Evolutionary conservation across 2,329 filamentous ascomycete genomes (phyloP), one percentile per base, ranked within the genome.

Genomic region (Alternaria infectoria): DNA sequence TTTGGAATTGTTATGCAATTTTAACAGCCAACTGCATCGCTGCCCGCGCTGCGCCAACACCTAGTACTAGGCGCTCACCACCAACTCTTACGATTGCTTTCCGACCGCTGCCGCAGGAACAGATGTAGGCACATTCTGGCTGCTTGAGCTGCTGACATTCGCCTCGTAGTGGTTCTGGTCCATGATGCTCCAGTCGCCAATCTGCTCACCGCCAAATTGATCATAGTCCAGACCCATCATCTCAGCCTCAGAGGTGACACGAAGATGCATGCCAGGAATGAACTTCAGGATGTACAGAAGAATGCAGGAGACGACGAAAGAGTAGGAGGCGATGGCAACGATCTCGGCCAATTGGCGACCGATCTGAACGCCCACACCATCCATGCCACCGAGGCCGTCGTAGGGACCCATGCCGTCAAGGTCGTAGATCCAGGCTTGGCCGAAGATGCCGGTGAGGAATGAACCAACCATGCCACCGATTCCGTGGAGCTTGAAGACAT

Each of bases 401-500:
- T 82, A 74, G 2, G 83, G 84, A 12, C 74, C 77, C 69, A 70
- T 66, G 43, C 86, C 86, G 58, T 88, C 86, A 44, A 88, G 81
- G 15, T 79, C 75, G 11, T 81, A 81, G 59, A 85, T 80, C 79
- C 79, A 81, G 57, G 79, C 75, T 70, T 83, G 79, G 30, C 86
- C 86, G 66, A 89, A 88, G 68, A 88, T 83, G 7, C 86, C 86
- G 3, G 86, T 88, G 50, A 88, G 72, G 76, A 88, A 86, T 26
- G 85, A 84, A 9, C 87, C 87, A 43, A 85, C 79, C 79, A 87
- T 87, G 21, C 86, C 87, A 44, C 86, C 87, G 23, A 87, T 81
- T 15, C 84, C 86, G 72, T 88, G 86, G 12, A 87, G 82, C 71
- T 86, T 87, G 81, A 88, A 88, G 45, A 88, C 85, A 64, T 88